These are phyloP conservation scores for Cladosporium sp. DNA, from an alignment of 2,329 filamentous ascomycete genomes.

Conservation along the genomic window DNA sequence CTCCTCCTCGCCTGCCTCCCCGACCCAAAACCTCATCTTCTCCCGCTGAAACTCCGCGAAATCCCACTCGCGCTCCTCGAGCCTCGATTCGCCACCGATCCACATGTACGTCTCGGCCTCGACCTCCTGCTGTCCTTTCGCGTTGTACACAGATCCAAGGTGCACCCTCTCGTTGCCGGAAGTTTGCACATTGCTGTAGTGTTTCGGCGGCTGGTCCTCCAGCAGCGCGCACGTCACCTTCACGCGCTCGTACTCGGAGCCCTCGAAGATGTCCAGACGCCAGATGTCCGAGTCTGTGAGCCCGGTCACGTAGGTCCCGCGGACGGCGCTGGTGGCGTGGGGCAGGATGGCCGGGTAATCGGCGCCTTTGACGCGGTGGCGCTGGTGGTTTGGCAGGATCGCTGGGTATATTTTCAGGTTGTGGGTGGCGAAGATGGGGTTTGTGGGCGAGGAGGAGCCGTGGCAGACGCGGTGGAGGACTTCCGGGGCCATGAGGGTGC, in stretches of 20 bases:
- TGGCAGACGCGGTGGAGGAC: slow-evolving; percentile 86
- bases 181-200: neutral
- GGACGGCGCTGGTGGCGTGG: slow-evolving; percentile 53
- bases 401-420: slow-evolving; percentile 70
- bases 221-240: slow-evolving; percentile 25
- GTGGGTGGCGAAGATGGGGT: slow-evolving; percentile 45
- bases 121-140: slow-evolving; percentile 41
- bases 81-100: slow-evolving; percentile 42
- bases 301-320: slow-evolving; percentile 75
- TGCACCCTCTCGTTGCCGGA: neutral
- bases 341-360: slow-evolving; percentile 82
- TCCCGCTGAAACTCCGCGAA: slow-evolving; percentile 78
- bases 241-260: slow-evolving; percentile 67
- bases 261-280: slow-evolving; percentile 81
- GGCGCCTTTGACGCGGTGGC: slow-evolving; percentile 65
- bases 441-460: slow-evolving; percentile 54
- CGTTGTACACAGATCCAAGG: neutral
- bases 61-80: slow-evolving; percentile 83
- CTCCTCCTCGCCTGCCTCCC: slow-evolving; percentile 48
- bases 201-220: neutral
- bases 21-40: slow-evolving; percentile 65
- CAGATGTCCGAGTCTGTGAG: slow-evolving; percentile 74
- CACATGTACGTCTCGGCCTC: slow-evolving; percentile 55
- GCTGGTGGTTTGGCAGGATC: slow-evolving; percentile 70
- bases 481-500: slow-evolving; percentile 76